These are phyloP conservation scores for Serendipita vermifera DNA, from an alignment of 768 basidiomycete species.

Conservation along the genomic window DNA sequence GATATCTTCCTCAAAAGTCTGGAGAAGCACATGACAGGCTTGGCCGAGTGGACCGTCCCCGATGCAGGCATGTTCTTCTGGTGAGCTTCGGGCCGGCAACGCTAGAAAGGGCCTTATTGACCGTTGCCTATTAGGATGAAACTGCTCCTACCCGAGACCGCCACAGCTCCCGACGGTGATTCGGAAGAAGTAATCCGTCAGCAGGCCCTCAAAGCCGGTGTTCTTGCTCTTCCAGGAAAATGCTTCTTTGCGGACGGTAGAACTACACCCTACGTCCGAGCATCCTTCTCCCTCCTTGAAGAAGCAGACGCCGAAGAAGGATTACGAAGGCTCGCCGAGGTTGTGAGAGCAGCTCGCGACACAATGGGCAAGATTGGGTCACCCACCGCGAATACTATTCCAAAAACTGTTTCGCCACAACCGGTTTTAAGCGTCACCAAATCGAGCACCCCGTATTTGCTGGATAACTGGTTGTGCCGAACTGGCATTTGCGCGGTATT, in stretches of 20 bases:
- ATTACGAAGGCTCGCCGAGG: slow-evolving; percentile 42
- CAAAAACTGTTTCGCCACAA: too few relatives aligned
- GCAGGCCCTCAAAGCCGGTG: slow-evolving; percentile 64
- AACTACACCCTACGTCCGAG: slow-evolving; percentile 63
- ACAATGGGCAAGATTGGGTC: too few relatives aligned
- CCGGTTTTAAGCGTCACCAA: too few relatives aligned
- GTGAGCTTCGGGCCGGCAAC: slow-evolving; percentile 31
- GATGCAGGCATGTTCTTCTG: slow-evolving; percentile 87
- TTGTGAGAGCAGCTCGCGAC: slow-evolving; percentile 22
- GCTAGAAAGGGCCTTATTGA: slow-evolving; percentile 12
- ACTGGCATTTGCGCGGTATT: too few relatives aligned
- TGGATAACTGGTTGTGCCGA: too few relatives aligned
- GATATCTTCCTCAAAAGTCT: slow-evolving; percentile 68
- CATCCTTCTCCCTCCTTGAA: slow-evolving; percentile 62
- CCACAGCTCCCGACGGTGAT: slow-evolving; percentile 37
- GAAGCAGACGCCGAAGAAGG: slow-evolving; percentile 64
- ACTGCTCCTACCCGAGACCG: slow-evolving; percentile 32
- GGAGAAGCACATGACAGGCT: slow-evolving; percentile 57
- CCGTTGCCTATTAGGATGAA: slow-evolving; percentile 75
- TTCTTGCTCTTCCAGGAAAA: slow-evolving; percentile 80
- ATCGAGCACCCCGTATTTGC: too few relatives aligned
- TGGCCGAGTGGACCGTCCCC: slow-evolving; percentile 60
- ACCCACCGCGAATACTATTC: too few relatives aligned
- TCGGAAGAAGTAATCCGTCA: slow-evolving; percentile 59
- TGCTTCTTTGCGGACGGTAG: slow-evolving; percentile 64